Evolutionary conservation across 352 stramenopile genomes (phyloP).

Genomic region (Pythium brassicae): DNA sequence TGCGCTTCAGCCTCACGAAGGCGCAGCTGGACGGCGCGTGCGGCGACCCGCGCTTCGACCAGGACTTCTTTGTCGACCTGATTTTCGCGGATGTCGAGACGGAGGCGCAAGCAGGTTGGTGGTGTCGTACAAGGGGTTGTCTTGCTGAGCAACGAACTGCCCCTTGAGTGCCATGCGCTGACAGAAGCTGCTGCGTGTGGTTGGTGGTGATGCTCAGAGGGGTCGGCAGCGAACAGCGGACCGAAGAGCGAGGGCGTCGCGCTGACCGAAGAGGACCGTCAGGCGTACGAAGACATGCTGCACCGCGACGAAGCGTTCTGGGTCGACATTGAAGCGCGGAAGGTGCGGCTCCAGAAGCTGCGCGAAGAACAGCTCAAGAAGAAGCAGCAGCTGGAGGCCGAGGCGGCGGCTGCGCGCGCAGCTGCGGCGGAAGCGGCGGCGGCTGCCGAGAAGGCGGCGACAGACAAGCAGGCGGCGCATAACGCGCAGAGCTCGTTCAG

Average conservation of each 20-base stretch:
- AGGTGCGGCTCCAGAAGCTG: slow-evolving; percentile 63
- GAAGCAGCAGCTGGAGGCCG: slow-evolving; percentile 55
- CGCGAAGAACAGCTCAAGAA: slow-evolving; percentile 70
- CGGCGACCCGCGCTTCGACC: slow-evolving; percentile 89
- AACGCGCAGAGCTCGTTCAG: slow-evolving; percentile 64
- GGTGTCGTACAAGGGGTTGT: neutral
- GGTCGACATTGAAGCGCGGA: slow-evolving; percentile 80
- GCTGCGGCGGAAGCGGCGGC: slow-evolving; percentile 32
- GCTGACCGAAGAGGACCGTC: slow-evolving; percentile 73
- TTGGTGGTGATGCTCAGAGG: slow-evolving; percentile 4
- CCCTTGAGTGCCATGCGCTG: too few species aligned
- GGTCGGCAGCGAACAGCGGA: slow-evolving; percentile 9
- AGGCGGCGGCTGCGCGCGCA: slow-evolving; percentile 32
- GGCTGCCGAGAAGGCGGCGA: slow-evolving; percentile 27
- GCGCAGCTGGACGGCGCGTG: slow-evolving; percentile 95
- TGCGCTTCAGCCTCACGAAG: slow-evolving; percentile 85
- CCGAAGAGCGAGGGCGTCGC: slow-evolving; percentile 68
- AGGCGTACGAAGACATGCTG: slow-evolving; percentile 87
- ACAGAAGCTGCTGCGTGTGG: neutral
- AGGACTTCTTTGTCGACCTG: slow-evolving; percentile 96
- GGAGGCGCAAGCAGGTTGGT: slow-evolving; percentile 18
- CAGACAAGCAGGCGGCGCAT: slow-evolving; percentile 27
- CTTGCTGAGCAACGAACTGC: too few species aligned
- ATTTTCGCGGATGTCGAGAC: slow-evolving; percentile 94
- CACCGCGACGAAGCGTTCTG: slow-evolving; percentile 84